These are phyloP conservation scores for Chaetomium globosum DNA, from an alignment of 2,329 filamentous ascomycete species.

Conservation along the genomic window DNA sequence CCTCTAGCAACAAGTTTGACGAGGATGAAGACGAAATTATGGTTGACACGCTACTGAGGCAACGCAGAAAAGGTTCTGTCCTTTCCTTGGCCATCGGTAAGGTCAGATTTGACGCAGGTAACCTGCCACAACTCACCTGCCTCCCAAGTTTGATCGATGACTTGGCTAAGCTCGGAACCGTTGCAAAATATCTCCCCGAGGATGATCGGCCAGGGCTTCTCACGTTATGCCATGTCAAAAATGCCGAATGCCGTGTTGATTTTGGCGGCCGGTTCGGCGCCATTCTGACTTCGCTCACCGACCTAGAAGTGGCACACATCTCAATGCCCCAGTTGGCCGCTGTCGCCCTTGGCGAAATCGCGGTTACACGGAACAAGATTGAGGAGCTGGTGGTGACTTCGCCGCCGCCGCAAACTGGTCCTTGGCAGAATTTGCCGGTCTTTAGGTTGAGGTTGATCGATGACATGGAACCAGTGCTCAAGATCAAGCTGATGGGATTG, in stretches of 20 bases:
- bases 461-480: constrained; percentile 88
- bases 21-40: constrained; percentile 90
- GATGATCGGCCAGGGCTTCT: constrained; percentile 90
- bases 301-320: constrained; percentile 77
- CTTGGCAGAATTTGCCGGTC: constrained; percentile 51
- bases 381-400: constrained; percentile 71
- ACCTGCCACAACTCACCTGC: constrained; percentile 65
- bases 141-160: constrained; percentile 76
- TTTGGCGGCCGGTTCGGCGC: constrained; percentile 70
- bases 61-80: constrained; percentile 83
- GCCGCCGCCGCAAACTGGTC: constrained; percentile 38
- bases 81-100: constrained; percentile 69
- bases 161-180: constrained; percentile 76
- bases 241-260: constrained; percentile 62
- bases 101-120: constrained; percentile 63
- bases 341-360: constrained; percentile 67
- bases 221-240: constrained; percentile 68
- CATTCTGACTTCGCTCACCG: constrained; percentile 59
- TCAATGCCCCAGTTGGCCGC: constrained; percentile 81
- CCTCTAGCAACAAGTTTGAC: constrained; percentile 84
- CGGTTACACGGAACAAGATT: constrained; percentile 63
- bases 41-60: constrained; percentile 84
- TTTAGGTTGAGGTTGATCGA: constrained; percentile 90
- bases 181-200: constrained; percentile 92
- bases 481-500: constrained; percentile 82